Base-by-base conservation (phyloP, 257 asterid species). In the Vinca minor region DNA sequence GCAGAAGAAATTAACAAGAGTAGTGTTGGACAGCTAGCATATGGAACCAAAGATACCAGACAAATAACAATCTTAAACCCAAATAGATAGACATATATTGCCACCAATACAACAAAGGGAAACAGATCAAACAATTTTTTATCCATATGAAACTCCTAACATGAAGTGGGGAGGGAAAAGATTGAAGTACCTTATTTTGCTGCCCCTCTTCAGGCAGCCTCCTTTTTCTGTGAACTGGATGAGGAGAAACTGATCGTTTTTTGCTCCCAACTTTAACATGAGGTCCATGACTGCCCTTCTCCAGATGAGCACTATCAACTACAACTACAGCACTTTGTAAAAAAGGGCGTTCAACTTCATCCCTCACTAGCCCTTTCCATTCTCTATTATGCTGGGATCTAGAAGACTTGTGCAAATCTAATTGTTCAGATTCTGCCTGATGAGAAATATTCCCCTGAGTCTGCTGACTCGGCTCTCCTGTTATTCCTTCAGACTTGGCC, bases 151-250 rank as follows among this genome's bases (percentile, higher is more conserved):
- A 36, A 38, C 4, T 29, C 0, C 38, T 63, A 11, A 45, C 4
- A 49, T 12, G 31, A 62, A 45, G n/a, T n/a, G n/a, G n/a, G n/a
- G n/a, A n/a, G n/a, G n/a, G n/a, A 17, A 29, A 41, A 34, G 21
- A 26, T 13, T 25, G 34, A 57, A 31, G 35, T 74, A 91, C 98
- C 96, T 86, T 80, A 70, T 69, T 75, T 42, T 77, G 77, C 17
- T 44, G 83, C 54, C 61, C 74, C 58, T 78, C 95, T 68, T 81
- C 92, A 41, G 74, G 67, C 38, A 60, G 77, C 73, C 81, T 79
- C 78, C 90, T 73, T 78, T 85, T 86, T 70, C 78, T 88, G 70
- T 66, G 84, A 69, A 31, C 77, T 63, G 84, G 81, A 70, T 74
- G 78, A 50, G 83, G 86, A 63, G 95, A 78, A 52, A 54, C 76